These are phyloP conservation scores for Tolypocladium amazonense DNA, from an alignment of 2,329 filamentous ascomycete genomes.

Conservation along the genomic window DNA sequence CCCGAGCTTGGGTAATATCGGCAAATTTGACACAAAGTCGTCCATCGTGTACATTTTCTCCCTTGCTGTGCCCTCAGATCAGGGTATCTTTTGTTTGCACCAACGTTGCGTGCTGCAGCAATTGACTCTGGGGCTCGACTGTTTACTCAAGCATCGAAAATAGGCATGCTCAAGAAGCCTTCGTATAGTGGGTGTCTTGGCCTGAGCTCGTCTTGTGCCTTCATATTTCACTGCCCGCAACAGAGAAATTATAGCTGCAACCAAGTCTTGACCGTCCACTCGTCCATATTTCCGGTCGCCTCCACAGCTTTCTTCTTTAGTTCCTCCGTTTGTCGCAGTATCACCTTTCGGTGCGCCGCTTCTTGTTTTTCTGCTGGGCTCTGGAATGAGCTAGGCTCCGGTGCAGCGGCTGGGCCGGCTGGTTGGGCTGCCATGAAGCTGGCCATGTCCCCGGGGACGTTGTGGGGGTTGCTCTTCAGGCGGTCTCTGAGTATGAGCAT, in stretches of 20 bases:
- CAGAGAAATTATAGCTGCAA: conserved; percentile 1
- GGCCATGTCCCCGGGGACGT: background rate
- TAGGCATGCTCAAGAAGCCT: too few species aligned
- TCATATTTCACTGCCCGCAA: background rate
- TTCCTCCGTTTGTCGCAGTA: conserved; percentile 6
- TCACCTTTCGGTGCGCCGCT: conserved; percentile 2
- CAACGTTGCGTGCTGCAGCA: background rate
- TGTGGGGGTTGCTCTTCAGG: conserved; percentile 3
- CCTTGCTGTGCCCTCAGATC: background rate
- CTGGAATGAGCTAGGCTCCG: background rate
- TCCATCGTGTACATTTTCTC: background rate
- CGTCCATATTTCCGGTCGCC: conserved; percentile 3
- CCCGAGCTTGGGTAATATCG: background rate
- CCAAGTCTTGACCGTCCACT: conserved; percentile 7
- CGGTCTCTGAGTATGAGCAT: conserved; percentile 47
- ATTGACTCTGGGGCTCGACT: background rate
- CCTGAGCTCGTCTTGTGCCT: background rate
- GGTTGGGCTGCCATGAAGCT: background rate
- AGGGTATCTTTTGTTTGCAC: background rate
- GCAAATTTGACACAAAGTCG: background rate
- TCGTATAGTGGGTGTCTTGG: background rate
- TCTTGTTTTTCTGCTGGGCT: conserved; percentile 1
- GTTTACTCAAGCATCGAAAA: background rate
- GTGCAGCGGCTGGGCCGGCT: background rate
- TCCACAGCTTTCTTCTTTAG: conserved; percentile 7